Conservation (phyloP, 1,284 basidiomycete species). For the Inonotus obliquus region DNA sequence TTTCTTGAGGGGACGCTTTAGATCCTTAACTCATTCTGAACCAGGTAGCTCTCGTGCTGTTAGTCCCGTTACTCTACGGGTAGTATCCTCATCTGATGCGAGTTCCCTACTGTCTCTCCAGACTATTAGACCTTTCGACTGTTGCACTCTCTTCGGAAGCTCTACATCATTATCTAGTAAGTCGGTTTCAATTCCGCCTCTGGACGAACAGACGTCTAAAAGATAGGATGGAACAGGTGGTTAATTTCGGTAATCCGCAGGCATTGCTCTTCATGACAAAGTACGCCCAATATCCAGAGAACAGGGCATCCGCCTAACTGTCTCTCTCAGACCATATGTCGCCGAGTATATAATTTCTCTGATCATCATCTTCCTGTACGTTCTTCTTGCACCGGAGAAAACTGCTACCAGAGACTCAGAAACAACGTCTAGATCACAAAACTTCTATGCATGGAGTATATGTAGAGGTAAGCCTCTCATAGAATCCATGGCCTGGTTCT, state of each 20-base stretch:
- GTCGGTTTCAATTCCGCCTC: background rate
- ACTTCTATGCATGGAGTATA: conserved; percentile 8
- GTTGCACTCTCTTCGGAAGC: conserved; percentile 3
- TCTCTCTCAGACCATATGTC: background rate
- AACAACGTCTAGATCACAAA: conserved; percentile 4
- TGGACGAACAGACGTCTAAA: background rate
- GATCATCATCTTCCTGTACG: conserved; percentile 8
- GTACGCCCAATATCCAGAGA: background rate
- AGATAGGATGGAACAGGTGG: background rate
- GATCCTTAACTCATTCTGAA: background rate
- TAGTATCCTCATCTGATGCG: background rate
- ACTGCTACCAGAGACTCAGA: background rate
- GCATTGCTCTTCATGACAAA: conserved; percentile 4
- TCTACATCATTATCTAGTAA: conserved; percentile 8
- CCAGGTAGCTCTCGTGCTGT: conserved; percentile 10
- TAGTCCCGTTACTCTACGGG: background rate
- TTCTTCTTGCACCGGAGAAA: background rate
- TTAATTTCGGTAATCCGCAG: conserved; percentile 9
- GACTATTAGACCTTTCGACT: conserved; percentile 6
- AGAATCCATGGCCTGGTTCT: background rate
- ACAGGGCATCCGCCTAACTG: background rate
- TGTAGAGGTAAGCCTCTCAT: conserved; percentile 9
- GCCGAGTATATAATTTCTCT: conserved; percentile 2
- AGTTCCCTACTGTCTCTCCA: background rate
- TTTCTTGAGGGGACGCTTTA: background rate